Evolutionary conservation across 164 flowering plant genomes (phyloP), one percentile per base, ranked within the genome.

Genomic region (Tinospora cordifolia): DNA sequence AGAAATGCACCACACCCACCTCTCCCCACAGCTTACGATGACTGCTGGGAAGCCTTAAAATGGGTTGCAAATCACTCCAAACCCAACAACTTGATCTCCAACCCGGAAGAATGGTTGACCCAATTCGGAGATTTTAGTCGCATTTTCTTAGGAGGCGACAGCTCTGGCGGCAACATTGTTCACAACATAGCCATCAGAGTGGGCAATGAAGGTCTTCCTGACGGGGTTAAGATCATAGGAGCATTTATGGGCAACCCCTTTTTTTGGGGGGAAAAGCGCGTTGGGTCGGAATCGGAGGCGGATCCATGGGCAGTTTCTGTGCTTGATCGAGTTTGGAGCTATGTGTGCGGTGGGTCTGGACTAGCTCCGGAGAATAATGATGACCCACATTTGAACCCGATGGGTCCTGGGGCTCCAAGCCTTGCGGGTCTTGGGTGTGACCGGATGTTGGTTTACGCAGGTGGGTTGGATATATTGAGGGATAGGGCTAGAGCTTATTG

Each of bases 131-230:
- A 89, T 64, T 77, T 89, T 44, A 34, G 46, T 0, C 62, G 77
- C 30, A 27, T 89, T 3, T 80, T 85, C 70, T 8, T 86, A 2
- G 86, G 76, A 8, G 95, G 95, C 0, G 95, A 87, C 69, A 86
- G 86, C 30, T 82, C 90, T 0, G 90, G 95, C 0, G 95, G 77
- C 24, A 88, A 83, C 66, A 80, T 87, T 0, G 75, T 63, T 0
- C 90, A 88, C 59, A 72, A 82, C 34, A 2, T 85, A 2, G 71
- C 71, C 15, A 59, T 75, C 58, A 41, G 65, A 17, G 30, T 38
- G 13, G 36, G 65, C 3, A 27, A 34, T 15, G 8, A 30, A 1
- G 54, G 49, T 6, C 24, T 12, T 78, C 21, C 9, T 4, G 3
- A 46, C 8, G 14, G 15, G 6, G 3, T 66, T 26, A 24, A 47